phyloP scores from a whole-genome alignment of 495 filamentous ascomycete species.

The Hypoxylon rickii region DNA sequence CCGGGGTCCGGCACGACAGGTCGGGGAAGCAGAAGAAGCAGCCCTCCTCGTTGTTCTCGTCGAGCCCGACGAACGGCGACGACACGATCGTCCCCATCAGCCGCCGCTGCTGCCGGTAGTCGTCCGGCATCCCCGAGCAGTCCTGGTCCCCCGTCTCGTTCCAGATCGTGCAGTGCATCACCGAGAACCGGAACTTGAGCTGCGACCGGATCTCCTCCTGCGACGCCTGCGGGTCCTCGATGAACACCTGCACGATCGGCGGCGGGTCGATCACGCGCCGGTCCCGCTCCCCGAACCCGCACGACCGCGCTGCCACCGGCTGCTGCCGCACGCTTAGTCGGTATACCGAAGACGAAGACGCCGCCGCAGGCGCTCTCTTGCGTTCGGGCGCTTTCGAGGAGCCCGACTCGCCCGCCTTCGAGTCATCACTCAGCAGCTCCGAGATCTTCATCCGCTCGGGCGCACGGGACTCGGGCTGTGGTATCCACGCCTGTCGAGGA shows the following conservation, averaged over 20 bases:
- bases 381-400: constrained; percentile 35
- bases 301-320: constrained; percentile 85
- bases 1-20: constrained; percentile 86
- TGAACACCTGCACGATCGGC: constrained; percentile 85
- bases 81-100: constrained; percentile 81
- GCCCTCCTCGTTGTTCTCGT: constrained; percentile 68
- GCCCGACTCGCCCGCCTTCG: constrained; percentile 27
- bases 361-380: constrained; percentile 9
- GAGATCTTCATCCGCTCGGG: constrained; percentile 52
- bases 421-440: constrained; percentile 47
- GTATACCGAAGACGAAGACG: constrained; percentile 20
- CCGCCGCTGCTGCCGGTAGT: constrained; percentile 65
- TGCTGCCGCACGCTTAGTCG: constrained; percentile 82
- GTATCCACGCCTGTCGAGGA: constrained; percentile 26
- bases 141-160: constrained; percentile 63
- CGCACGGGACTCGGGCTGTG: constrained; percentile 30
- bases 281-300: constrained; percentile 92
- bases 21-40: constrained; percentile 97
- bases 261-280: constrained; percentile 93
- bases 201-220: constrained; percentile 59
- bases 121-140: constrained; percentile 62
- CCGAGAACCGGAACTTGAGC: constrained; percentile 74
- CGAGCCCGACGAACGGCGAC: constrained; percentile 69
- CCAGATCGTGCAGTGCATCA: constrained; percentile 83
- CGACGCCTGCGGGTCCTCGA: constrained; percentile 64